Conservation (phyloP, 257 asterid species). For the Fraxinus cuspidata region DNA sequence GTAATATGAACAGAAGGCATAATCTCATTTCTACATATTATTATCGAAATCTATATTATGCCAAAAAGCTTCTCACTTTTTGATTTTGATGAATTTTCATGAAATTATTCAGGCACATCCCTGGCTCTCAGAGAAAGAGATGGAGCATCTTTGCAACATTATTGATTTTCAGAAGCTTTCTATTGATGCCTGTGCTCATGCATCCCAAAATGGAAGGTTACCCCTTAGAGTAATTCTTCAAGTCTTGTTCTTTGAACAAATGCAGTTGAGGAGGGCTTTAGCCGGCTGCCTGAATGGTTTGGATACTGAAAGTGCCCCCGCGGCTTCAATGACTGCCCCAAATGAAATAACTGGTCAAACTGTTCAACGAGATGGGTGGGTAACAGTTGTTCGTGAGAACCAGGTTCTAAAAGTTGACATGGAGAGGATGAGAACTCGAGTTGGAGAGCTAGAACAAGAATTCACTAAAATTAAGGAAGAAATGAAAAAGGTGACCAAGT, state of each 20-base stretch:
- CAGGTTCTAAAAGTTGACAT: conserved; percentile 73
- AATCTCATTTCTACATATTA: too few species aligned
- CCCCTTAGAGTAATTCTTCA: conserved; percentile 88
- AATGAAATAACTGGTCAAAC: conserved; percentile 36
- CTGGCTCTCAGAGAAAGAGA: conserved; percentile 77
- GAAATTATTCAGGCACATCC: conserved; percentile 70
- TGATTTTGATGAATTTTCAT: conserved; percentile 19
- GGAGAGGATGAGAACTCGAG: conserved; percentile 84
- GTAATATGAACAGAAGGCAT: too few species aligned
- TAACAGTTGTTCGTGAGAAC: conserved; percentile 77
- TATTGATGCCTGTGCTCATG: conserved; percentile 94
- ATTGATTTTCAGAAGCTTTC: conserved; percentile 92
- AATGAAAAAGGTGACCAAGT: conserved; percentile 74
- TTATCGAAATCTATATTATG: too few species aligned
- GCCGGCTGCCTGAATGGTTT: conserved; percentile 64
- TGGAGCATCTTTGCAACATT: conserved; percentile 73
- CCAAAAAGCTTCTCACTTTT: neutral
- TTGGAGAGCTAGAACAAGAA: conserved; percentile 88
- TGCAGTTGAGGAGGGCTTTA: conserved; percentile 83
- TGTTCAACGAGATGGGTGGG: conserved; percentile 85
- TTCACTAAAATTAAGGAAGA: conserved; percentile 73
- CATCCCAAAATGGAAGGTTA: conserved; percentile 85
- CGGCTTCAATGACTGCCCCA: conserved; percentile 26
- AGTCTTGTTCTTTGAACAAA: conserved; percentile 90
- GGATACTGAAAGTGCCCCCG: conserved; percentile 71